These are phyloP conservation scores for Pseudopyricularia javanii DNA, from an alignment of 2,329 filamentous ascomycete genomes.

Conservation along the genomic window DNA sequence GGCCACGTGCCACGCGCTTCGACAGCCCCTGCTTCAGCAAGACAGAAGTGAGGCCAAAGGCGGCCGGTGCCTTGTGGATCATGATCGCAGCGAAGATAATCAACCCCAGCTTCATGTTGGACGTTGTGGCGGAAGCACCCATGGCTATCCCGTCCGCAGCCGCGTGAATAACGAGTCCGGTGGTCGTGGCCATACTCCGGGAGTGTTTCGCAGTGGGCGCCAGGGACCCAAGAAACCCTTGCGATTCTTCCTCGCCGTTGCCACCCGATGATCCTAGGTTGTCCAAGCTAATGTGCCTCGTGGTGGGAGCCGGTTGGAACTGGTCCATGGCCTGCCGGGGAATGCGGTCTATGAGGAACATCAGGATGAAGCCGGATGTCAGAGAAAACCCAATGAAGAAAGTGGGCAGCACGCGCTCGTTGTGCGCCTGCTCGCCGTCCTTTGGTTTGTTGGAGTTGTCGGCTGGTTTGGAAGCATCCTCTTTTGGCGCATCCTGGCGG, in stretches of 20 bases:
- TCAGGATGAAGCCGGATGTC: slow-evolving; percentile 80
- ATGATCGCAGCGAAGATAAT: slow-evolving; percentile 95
- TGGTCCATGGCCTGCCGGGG: slow-evolving; percentile 60
- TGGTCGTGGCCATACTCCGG: slow-evolving; percentile 68
- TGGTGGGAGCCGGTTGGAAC: slow-evolving; percentile 51
- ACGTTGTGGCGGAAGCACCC: slow-evolving; percentile 71
- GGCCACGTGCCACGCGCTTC: slow-evolving; percentile 71
- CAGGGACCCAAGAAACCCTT: slow-evolving; percentile 46
- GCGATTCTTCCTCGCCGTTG: slow-evolving; percentile 39
- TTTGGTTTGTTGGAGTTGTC: slow-evolving; percentile 7
- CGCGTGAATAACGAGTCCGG: slow-evolving; percentile 90
- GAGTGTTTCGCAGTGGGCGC: slow-evolving; percentile 44
- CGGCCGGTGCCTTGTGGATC: slow-evolving; percentile 92
- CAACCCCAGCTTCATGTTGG: slow-evolving; percentile 65
- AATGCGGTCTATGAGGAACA: slow-evolving; percentile 89
- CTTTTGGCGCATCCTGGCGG: neutral
- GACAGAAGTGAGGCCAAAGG: slow-evolving; percentile 86
- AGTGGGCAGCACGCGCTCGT: slow-evolving; percentile 41
- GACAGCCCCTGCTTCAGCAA: slow-evolving; percentile 83
- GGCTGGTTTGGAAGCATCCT: neutral
- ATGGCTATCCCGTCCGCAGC: slow-evolving; percentile 92
- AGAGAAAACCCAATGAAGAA: slow-evolving; percentile 80
- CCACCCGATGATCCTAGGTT: slow-evolving; percentile 42
- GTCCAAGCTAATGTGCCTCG: slow-evolving; percentile 79
- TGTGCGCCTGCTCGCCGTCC: slow-evolving; percentile 12